Conservation (phyloP, 2,329 filamentous ascomycete species). For the Botryosphaeria dothidea region DNA sequence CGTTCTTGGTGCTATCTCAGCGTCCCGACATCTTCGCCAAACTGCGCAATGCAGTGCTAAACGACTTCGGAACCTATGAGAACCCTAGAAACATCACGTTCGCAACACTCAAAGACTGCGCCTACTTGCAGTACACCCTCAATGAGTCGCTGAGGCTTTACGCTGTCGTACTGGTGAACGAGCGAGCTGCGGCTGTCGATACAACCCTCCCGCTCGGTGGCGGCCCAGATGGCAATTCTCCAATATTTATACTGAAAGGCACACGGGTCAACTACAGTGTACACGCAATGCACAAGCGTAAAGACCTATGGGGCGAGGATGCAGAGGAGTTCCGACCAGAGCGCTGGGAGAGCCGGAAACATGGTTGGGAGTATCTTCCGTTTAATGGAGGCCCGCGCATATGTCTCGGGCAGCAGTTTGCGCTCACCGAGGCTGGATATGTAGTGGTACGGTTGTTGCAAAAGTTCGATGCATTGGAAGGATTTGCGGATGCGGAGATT, state of each 20-base stretch:
- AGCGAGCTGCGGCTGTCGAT: constrained; percentile 49
- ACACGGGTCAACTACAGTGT: constrained; percentile 45
- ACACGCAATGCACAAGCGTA: constrained; percentile 54
- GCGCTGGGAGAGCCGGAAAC: constrained; percentile 45
- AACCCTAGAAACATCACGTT: constrained; percentile 41
- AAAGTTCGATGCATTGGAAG: constrained; percentile 27
- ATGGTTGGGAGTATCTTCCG: no score
- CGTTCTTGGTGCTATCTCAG: constrained; percentile 42
- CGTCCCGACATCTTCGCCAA: constrained; percentile 39
- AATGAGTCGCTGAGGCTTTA: constrained; percentile 60
- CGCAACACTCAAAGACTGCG: constrained; percentile 48
- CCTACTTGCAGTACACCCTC: constrained; percentile 60
- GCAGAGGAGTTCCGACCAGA: constrained; percentile 51
- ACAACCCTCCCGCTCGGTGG: constrained; percentile 54
- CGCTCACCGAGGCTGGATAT: constrained; percentile 24
- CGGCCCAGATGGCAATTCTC: constrained; percentile 48
- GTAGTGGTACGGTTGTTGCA: constrained; percentile 22
- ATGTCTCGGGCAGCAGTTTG: constrained; percentile 33
- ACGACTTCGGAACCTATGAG: constrained; percentile 45
- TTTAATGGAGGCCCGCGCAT: constrained; percentile 40
- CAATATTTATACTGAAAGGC: constrained; percentile 54
- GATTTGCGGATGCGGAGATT: neutral
- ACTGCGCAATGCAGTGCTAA: constrained; percentile 30
- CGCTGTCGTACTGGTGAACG: constrained; percentile 57
- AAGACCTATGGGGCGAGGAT: constrained; percentile 51